Evolutionary conservation across 2,329 filamentous ascomycete species (phyloP), one percentile per base, ranked within the genome.

Genomic region (Cercospora sp.): DNA sequence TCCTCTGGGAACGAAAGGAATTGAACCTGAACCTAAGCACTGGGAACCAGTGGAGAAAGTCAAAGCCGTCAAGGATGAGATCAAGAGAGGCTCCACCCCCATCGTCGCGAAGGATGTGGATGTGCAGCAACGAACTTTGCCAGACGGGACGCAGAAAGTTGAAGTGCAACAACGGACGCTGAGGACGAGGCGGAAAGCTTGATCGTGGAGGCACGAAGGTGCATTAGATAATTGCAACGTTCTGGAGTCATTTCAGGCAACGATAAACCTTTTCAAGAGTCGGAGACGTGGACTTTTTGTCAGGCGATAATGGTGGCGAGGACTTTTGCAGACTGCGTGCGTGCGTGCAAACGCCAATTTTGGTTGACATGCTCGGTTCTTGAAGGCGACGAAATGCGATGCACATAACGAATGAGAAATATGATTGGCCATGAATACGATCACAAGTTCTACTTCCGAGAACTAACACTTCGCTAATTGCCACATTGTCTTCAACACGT

Each of bases 1-100:
- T 79, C 90, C 83, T 5, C 48, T 68, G 9, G 83, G 83, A 48
- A 84, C 83, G 12, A 79, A 78, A 71, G 75, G 76, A 20, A 63
- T 73, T 3, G 75, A 71, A 6, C 66, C 73, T 31, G 72, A 75
- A n/a, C 67, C 66, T 20, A 68, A 71, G 42, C 72, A 74, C 64
- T 74, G 70, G 60, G 70, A 75, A 66, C 71, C 70, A 36, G 70
- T 69, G 53, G 74, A 70, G 61, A 74, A 74, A 72, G 69, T 69
- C 60, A 60, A 48, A 26, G 64, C 60, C 12, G 66, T 53, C 10
- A 36, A 55, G 7, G 18, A 55, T 60, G 62, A 28, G 18, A 10
- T 57, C 10, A 33, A 65, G 4, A 18, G 16, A 33, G 16, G 31
- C 9, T 18, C 33, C 20, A 65, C 62, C 57, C 64, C 69, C 13